Evolutionary conservation across 2,329 filamentous ascomycete genomes (phyloP).

Genomic region (Calonectria fujianensis): DNA sequence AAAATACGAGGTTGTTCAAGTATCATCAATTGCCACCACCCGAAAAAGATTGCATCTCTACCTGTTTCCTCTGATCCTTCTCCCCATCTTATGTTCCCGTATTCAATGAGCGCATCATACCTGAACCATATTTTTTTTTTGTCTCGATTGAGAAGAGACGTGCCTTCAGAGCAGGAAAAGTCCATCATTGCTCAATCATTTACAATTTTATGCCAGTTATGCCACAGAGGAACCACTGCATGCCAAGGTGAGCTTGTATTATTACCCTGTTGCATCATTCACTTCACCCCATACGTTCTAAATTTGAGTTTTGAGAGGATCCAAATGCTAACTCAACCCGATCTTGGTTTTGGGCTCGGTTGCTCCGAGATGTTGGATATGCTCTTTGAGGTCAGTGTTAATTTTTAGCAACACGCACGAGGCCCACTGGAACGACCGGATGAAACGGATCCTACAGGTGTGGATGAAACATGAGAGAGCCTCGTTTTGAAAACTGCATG

Average conservation of each 20-base stretch:
- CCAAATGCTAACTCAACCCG: neutral
- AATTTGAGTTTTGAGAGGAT: neutral
- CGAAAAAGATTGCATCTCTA: neutral
- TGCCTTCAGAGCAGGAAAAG: neutral
- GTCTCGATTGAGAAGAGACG: neutral
- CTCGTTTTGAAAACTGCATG: neutral
- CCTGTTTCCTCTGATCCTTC: neutral
- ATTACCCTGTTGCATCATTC: neutral
- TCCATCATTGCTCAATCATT: neutral
- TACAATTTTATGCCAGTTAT: neutral
- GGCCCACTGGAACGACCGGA: neutral
- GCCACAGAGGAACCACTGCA: neutral
- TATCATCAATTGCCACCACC: neutral
- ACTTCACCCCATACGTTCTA: neutral
- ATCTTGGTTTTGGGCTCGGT: neutral
- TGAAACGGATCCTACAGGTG: neutral
- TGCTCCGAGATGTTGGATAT: neutral
- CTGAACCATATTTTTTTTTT: no score
- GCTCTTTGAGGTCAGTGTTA: neutral
- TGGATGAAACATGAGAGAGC: neutral
- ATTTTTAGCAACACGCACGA: neutral
- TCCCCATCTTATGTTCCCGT: neutral
- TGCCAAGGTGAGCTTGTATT: neutral
- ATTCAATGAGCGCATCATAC: neutral
- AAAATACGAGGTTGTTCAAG: neutral